Conservation (phyloP, 1,284 basidiomycete species). For the Sphaerobolus stellatus region DNA sequence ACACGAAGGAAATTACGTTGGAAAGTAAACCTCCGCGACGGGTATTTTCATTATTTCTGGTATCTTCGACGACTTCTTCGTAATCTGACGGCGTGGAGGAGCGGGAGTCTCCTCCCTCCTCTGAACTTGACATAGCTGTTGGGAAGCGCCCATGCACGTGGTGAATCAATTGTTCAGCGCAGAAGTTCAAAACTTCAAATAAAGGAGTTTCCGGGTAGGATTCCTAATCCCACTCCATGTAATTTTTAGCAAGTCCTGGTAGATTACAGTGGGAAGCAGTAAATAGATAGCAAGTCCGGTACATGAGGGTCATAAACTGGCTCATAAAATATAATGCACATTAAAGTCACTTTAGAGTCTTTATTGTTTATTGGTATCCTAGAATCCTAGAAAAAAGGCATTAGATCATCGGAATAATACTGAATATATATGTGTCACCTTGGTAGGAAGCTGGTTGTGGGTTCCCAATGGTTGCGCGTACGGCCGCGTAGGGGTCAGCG, state of each 20-base stretch:
- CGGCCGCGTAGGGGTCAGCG: slow-evolving; percentile 77
- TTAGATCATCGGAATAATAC: no score
- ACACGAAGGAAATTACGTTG: slow-evolving; percentile 64
- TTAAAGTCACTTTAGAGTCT: no score
- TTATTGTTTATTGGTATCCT: no score
- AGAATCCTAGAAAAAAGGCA: no score
- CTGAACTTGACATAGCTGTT: slow-evolving; percentile 6
- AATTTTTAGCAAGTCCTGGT: no score
- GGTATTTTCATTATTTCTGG: background rate
- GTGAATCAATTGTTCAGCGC: background rate
- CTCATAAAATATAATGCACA: no score
- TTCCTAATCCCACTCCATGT: no score
- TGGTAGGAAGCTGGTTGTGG: slow-evolving; percentile 12
- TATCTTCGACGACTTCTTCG: background rate
- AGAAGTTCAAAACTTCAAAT: no score
- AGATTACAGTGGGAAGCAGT: no score
- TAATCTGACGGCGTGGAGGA: background rate
- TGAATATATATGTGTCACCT: background rate
- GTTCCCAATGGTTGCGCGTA: slow-evolving; percentile 51
- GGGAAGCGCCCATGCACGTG: background rate
- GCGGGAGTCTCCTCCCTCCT: background rate
- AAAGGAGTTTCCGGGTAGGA: no score
- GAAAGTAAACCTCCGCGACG: slow-evolving; percentile 48
- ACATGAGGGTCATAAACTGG: no score
- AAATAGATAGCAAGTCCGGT: no score